Percentiles rank a stretch among this genome's conserved stretches.
These are phyloP conservation scores for Ascocoryne sarcoides DNA, from an alignment of 2,329 filamentous ascomycete species.

Conservation along the genomic window DNA sequence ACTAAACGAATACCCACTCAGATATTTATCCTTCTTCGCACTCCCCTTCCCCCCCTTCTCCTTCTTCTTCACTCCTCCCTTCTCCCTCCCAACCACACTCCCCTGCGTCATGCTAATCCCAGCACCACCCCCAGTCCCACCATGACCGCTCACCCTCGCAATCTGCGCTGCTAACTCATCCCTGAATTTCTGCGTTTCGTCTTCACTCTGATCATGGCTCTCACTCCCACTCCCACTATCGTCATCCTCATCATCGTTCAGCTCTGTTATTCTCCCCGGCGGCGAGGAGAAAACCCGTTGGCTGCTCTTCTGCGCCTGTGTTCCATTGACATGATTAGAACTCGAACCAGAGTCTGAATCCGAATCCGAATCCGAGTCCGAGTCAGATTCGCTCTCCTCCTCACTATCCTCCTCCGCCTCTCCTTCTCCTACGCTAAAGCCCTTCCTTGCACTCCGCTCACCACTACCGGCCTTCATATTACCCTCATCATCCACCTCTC, in stretches of 20 bases:
- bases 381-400: background rate
- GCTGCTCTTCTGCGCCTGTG: too few relatives aligned
- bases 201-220: background rate
- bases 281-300: too few relatives aligned
- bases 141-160: background rate
- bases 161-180: background rate
- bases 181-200: background rate
- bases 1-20: background rate
- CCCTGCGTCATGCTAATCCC: background rate
- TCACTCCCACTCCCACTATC: background rate
- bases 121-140: background rate
- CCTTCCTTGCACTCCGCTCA: too few relatives aligned
- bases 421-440: background rate
- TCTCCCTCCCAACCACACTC: background rate
- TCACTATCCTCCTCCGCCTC: constrained; percentile 1
- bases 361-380: constrained; percentile 2
- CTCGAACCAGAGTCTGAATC: background rate
- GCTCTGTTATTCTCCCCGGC: too few relatives aligned
- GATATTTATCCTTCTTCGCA: background rate
- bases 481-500: too few relatives aligned
- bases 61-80: background rate
- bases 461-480: too few relatives aligned
- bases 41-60: too few relatives aligned
- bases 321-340: constrained; percentile 1
- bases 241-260: too few relatives aligned